Percentiles rank a stretch among this genome's conserved stretches.
These are phyloP conservation scores for Tylopilus vinaceipallidus DNA, from an alignment of 768 basidiomycete genomes.

Conservation along the genomic window DNA sequence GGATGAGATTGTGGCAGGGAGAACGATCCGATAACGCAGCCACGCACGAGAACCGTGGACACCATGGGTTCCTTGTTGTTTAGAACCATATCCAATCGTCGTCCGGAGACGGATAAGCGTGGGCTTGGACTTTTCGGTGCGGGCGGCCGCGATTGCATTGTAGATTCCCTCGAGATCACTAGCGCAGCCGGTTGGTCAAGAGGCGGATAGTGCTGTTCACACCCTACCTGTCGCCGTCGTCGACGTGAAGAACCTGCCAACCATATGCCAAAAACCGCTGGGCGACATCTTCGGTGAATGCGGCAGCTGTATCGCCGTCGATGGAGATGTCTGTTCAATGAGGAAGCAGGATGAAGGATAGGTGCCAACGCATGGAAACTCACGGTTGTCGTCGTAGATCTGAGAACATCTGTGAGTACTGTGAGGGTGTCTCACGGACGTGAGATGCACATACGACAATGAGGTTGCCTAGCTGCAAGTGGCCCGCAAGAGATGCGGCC, in stretches of 20 bases:
- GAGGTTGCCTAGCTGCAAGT: slow-evolving; percentile 90
- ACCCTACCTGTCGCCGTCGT: slow-evolving; percentile 72
- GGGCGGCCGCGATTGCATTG: slow-evolving; percentile 75
- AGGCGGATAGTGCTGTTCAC: not conserved
- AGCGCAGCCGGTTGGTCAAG: slow-evolving; percentile 10
- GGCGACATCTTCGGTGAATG: slow-evolving; percentile 93
- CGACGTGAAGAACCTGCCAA: slow-evolving; percentile 88
- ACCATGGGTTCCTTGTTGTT: slow-evolving; percentile 89
- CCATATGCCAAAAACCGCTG: slow-evolving; percentile 88
- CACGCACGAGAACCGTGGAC: slow-evolving; percentile 90
- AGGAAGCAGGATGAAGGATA: slow-evolving; percentile 4
- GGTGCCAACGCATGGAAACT: slow-evolving; percentile 27
- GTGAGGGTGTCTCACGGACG: slow-evolving; percentile 8
- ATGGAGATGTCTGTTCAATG: slow-evolving; percentile 80
- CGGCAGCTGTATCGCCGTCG: slow-evolving; percentile 87
- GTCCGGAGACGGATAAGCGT: slow-evolving; percentile 85
- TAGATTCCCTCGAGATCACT: slow-evolving; percentile 79
- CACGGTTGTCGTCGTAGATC: slow-evolving; percentile 97
- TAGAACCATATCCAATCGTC: slow-evolving; percentile 93
- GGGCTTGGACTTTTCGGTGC: slow-evolving; percentile 76
- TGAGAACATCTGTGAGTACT: slow-evolving; percentile 30
- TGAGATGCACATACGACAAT: slow-evolving; percentile 64
- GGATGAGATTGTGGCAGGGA: slow-evolving; percentile 6
- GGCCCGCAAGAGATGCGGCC: slow-evolving; percentile 89
- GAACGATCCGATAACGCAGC: not conserved